Evolutionary conservation across 176 grass and related monocot genomes (phyloP).

Genomic region (Themeda triandra): DNA sequence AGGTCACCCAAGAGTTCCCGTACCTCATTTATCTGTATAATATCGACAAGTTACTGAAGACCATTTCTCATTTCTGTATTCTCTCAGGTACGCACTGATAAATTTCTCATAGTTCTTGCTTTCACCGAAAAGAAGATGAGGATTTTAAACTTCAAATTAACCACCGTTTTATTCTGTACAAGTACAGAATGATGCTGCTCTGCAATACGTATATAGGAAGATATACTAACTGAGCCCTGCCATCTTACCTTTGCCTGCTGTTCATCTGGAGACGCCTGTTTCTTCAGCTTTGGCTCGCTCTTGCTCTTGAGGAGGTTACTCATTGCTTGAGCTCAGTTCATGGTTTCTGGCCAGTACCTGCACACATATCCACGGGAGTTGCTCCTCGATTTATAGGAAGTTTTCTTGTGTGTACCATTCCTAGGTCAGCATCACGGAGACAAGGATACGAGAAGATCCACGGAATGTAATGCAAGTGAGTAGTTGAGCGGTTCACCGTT

Average conservation of each 20-base stretch:
- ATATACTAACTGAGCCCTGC: too few species aligned
- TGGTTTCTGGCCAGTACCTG: background rate
- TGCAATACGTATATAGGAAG: too few species aligned
- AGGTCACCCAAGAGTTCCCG: constrained; percentile 16
- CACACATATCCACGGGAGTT: background rate
- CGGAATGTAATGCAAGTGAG: background rate
- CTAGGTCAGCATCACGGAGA: too few species aligned
- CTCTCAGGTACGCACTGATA: background rate
- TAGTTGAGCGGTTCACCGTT: background rate
- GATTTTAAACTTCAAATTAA: too few species aligned
- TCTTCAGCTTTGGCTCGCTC: background rate
- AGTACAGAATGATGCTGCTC: too few species aligned
- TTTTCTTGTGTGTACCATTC: background rate
- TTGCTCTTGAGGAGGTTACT: background rate
- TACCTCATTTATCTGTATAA: constrained; percentile 42
- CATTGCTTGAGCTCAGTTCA: background rate
- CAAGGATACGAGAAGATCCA: background rate
- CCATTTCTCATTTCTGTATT: background rate
- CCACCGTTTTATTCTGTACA: too few species aligned
- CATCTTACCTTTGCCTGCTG: background rate
- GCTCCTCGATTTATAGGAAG: background rate
- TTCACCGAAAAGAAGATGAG: background rate
- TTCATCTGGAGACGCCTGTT: background rate
- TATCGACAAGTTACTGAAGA: background rate
- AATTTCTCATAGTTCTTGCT: background rate